Evolutionary conservation across 2,329 filamentous ascomycete genomes (phyloP).

Genomic region (Fusarium globosum): DNA sequence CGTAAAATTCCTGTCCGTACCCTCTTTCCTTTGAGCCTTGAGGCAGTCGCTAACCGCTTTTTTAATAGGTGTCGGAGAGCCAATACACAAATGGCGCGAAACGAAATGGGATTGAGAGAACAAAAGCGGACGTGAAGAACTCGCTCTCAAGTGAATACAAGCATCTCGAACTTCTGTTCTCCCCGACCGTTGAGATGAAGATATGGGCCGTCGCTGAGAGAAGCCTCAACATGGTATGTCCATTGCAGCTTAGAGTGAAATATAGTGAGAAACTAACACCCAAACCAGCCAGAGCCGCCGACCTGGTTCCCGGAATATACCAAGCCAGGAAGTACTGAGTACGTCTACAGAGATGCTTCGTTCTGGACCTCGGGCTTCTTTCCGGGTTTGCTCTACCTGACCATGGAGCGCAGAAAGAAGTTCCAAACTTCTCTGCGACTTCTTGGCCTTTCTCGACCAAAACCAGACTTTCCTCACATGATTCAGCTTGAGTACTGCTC

Average conservation of each 20-base stretch:
- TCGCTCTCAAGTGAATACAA: neutral
- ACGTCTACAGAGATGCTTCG: neutral
- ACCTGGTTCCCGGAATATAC: neutral
- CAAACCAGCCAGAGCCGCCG: neutral
- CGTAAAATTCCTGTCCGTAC: neutral
- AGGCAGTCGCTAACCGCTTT: rapidly evolving
- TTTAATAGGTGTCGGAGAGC: neutral
- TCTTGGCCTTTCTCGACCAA: neutral
- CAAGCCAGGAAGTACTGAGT: neutral
- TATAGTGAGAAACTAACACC: neutral
- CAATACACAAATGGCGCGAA: neutral
- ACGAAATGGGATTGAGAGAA: neutral
- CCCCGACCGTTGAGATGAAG: neutral
- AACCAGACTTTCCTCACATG: neutral
- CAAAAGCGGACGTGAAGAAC: neutral
- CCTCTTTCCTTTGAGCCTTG: no score
- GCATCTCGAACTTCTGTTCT: neutral
- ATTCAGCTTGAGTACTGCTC: neutral
- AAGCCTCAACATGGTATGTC: neutral
- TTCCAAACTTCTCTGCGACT: neutral
- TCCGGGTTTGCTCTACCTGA: neutral
- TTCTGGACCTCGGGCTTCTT: neutral
- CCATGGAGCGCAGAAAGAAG: neutral
- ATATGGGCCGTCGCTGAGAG: neutral
- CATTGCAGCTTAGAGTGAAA: neutral